Conservation (phyloP, 108 stramenopile species). For the Aurantiochytrium sp. region DNA sequence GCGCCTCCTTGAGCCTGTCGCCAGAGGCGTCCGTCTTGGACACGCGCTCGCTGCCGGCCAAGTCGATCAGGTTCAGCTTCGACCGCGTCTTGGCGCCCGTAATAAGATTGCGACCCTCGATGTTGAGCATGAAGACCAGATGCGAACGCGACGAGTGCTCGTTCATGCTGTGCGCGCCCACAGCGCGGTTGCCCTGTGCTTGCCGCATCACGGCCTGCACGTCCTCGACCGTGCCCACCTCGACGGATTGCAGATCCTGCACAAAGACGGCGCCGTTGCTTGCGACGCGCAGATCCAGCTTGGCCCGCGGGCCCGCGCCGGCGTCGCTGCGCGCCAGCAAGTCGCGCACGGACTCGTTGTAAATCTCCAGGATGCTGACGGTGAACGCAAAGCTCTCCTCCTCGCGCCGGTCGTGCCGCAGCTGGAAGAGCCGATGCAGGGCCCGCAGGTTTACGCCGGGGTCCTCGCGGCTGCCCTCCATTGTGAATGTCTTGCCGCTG, state of each 20-base stretch:
- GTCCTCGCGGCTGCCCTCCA: constrained; percentile 52
- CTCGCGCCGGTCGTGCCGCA: constrained; percentile 52
- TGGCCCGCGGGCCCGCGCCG: not conserved
- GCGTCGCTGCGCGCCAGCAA: constrained; percentile 44
- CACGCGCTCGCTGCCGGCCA: constrained; percentile 45
- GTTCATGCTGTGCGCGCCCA: constrained; percentile 62
- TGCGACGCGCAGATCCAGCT: constrained; percentile 53
- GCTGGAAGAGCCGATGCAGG: constrained; percentile 69
- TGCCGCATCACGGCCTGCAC: constrained; percentile 40
- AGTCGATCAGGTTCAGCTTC: constrained; percentile 44
- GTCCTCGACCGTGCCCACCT: constrained; percentile 39
- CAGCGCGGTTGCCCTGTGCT: constrained; percentile 47
- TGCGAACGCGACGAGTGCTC: constrained; percentile 54
- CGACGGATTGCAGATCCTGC: constrained; percentile 57
- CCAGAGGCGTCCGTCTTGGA: constrained; percentile 58
- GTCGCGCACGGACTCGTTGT: constrained; percentile 60
- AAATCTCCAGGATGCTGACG: constrained; percentile 59
- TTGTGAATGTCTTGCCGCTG: constrained; percentile 54
- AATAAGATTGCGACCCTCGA: constrained; percentile 43
- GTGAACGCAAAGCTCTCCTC: constrained; percentile 49
- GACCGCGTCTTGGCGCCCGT: not conserved
- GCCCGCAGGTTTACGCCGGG: constrained; percentile 61
- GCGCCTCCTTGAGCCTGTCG: constrained; percentile 59
- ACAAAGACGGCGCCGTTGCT: constrained; percentile 69
- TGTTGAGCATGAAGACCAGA: constrained; percentile 44